Evolutionary conservation across 1,284 basidiomycete species (phyloP), one percentile per base, ranked within the genome.

Genomic region (Rhodofomes roseus): DNA sequence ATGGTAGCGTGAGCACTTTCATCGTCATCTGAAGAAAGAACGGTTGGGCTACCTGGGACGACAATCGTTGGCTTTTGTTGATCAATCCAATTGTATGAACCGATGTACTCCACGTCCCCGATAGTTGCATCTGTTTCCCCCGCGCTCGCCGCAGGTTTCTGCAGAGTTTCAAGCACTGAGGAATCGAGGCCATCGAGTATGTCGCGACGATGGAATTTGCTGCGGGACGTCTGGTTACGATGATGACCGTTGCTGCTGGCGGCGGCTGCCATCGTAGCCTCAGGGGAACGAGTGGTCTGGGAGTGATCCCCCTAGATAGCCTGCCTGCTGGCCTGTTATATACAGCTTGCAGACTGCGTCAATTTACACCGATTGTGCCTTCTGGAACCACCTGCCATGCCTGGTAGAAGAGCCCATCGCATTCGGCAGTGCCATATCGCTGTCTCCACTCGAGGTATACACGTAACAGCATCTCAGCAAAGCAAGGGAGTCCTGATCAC

Each of bases 11-110:
- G 11, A 34, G 31, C 11, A 36, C 50, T 16, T 25, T 20, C 27
- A 5, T 3, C 25, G 46, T 3, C 16, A 29, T 50, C 16, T 20
- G 9, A 39, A 8, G 8, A 27, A 14, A 55, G 41, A 12, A 12
- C 20, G 2, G 53, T 8, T 20, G n/a, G 55, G 71, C n/a, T 46
- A 81, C 84, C 83, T 58, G 84, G 84, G 18, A 85, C 81, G 22
- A 83, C 72, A 46, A 86, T 83, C 0, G 81, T 81, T 0, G 83
- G 80, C 9, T 70, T 65, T 1, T 51, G 16, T 58, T 62, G 48
- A 60, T 78, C 74, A 14, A 74, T 63, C 83, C 83, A 85, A 59
- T 80, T 82, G 68, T 85, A 86, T 0, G 84, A 85, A 1, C 80
- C 81, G 54, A 84, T 71, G 55, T 77, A 80, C 25, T 77, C 60